Evolutionary conservation across 352 stramenopile genomes (phyloP).

Genomic region (Pythium inflatum): DNA sequence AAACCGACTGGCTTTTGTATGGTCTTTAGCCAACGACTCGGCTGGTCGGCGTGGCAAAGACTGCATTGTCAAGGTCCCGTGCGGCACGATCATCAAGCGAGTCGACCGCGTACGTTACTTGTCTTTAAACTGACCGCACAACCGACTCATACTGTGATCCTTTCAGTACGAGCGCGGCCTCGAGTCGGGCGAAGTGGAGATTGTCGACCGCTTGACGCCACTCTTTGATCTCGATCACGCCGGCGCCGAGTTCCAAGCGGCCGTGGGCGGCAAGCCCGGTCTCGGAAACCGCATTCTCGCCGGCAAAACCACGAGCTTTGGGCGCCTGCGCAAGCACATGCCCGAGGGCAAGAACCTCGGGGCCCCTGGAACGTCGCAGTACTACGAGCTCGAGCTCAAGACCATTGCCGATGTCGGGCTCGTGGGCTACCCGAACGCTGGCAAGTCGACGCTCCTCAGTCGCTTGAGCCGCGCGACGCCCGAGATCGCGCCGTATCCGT

Average conservation of each 20-base stretch:
- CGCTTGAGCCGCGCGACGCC: slow-evolving; percentile 92
- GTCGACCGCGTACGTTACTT: slow-evolving; percentile 75
- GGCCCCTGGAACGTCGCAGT: slow-evolving; percentile 92
- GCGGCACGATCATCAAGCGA: slow-evolving; percentile 87
- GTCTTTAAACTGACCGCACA: too few species aligned
- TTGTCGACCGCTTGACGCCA: slow-evolving; percentile 78
- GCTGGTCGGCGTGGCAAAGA: slow-evolving; percentile 81
- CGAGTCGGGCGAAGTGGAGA: slow-evolving; percentile 78
- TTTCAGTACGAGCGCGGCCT: slow-evolving; percentile 72
- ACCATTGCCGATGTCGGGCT: slow-evolving; percentile 98
- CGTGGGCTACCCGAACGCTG: slow-evolving; percentile 99
- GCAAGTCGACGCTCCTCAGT: slow-evolving; percentile 96
- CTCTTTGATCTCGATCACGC: slow-evolving; percentile 79
- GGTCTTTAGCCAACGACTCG: slow-evolving; percentile 67
- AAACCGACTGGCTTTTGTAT: slow-evolving; percentile 4
- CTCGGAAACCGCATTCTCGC: slow-evolving; percentile 86
- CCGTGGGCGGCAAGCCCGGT: slow-evolving; percentile 80
- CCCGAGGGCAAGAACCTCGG: slow-evolving; percentile 81
- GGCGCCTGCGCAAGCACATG: slow-evolving; percentile 85
- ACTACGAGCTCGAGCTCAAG: slow-evolving; percentile 98
- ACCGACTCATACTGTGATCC: too few species aligned
- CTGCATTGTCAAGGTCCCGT: slow-evolving; percentile 80
- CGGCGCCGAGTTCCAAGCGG: slow-evolving; percentile 72
- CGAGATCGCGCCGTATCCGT: slow-evolving; percentile 97
- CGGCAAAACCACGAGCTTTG: slow-evolving; percentile 82